Evolutionary conservation across 2,329 filamentous ascomycete species (phyloP), one percentile per base, ranked within the genome.

Genomic region (Colletotrichum orbiculare): DNA sequence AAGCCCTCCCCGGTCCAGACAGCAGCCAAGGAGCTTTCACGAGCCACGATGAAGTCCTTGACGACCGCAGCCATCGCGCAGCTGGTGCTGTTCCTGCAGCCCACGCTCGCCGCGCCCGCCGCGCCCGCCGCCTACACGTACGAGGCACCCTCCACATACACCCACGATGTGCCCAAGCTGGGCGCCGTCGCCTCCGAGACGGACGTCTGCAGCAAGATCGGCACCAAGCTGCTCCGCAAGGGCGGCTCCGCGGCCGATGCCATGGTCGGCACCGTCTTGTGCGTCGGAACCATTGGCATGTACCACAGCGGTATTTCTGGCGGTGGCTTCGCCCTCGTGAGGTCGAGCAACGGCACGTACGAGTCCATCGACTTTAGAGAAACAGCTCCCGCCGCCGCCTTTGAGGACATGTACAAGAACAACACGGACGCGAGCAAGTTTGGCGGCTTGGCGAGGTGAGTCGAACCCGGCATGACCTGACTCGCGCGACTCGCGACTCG

Each of bases 351-450:
- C 67, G 90, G 90, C 6, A 78, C 79, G 8, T 95, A 93, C 72
- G 92, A 96, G 71, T 91, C 88, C 69, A 88, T 97, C 69, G 93
- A 97, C 74, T 97, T 96, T 75, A 85, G 94, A 13, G 94, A 97
- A 76, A 92, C 87, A 0, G 94, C 94, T 0, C 93, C 94, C 1
- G 91, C 89, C 0, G 91, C 92, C 1, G 89, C 92, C 0, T 91
- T 85, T 67, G 82, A 94, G 75, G 86, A 93, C 69, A 97, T 97
- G 94, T 97, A 89, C 77, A 87, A 86, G 57, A 87, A 90, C 66
- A 87, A 94, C 69, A 85, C 83, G 0, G 78, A 83, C 5, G 84
- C 84, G 2, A 92, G 90, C 54, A 79, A 93, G 4, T 83, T 81
- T 43, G 90, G 91, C 2, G 93, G 93, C 6, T 79, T 95, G 34